Percentiles rank a stretch among this genome's conserved stretches.
These are phyloP conservation scores for Teunomyces kruisii DNA, from an alignment of 805 yeast genomes.

Conservation along the genomic window DNA sequence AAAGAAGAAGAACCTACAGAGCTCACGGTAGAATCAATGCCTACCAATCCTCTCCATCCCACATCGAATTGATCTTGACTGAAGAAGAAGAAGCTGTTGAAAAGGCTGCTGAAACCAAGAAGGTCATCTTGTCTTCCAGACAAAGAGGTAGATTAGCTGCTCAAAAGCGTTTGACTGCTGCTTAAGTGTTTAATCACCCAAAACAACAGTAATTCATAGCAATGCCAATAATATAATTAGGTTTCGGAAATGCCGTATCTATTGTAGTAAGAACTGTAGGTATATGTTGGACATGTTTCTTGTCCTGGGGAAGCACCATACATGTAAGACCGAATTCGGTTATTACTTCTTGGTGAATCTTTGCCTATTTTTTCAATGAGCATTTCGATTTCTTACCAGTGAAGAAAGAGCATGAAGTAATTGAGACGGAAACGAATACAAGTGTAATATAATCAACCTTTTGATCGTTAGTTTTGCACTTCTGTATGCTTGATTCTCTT, in stretches of 20 bases:
- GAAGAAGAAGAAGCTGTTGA: constrained; percentile 93
- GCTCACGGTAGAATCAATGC: constrained; percentile 99
- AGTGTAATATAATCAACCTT: no score
- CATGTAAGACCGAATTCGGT: background rate
- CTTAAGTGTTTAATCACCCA: constrained; percentile 12
- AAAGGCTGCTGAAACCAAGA: constrained; percentile 75
- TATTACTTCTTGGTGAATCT: no score
- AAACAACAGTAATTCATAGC: constrained; percentile 1
- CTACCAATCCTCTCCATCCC: constrained; percentile 98
- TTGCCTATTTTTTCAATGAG: no score
- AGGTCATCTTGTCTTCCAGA: constrained; percentile 80
- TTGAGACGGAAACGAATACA: no score
- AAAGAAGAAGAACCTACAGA: constrained; percentile 99
- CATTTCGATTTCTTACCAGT: no score
- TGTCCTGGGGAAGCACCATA: background rate
- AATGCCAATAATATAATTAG: constrained; percentile 4
- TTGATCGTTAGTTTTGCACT: no score
- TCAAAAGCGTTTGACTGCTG: constrained; percentile 83
- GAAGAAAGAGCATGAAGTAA: no score
- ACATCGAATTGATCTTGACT: constrained; percentile 95
- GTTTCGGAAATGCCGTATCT: background rate
- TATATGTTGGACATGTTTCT: no score
- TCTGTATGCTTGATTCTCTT: no score
- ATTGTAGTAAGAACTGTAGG: background rate
- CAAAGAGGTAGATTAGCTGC: constrained; percentile 89